Percentiles rank a stretch among this genome's conserved stretches.
Evolutionary conservation across 164 flowering plant genomes (phyloP).

Genomic region (Vitis rupestris): DNA sequence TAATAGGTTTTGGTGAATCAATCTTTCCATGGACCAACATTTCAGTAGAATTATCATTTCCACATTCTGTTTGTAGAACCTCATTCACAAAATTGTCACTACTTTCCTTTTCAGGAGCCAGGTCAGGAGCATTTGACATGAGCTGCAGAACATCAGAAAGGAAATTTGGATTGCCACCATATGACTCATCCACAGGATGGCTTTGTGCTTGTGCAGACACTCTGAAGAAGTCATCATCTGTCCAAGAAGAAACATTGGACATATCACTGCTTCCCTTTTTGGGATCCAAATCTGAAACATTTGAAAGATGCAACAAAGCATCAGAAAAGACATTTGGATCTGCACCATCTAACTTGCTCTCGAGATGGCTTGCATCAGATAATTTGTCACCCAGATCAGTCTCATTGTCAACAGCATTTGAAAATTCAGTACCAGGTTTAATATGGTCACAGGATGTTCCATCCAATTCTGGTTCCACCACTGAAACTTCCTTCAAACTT

Average conservation of each 20-base stretch:
- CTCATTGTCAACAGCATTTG: slow-evolving; percentile 15
- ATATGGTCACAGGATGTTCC: slow-evolving; percentile 18
- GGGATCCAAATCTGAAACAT: slow-evolving; percentile 1
- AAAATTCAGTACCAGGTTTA: slow-evolving; percentile 12
- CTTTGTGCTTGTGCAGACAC: slow-evolving; percentile 25
- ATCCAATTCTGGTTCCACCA: slow-evolving; percentile 19
- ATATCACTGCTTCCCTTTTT: background rate
- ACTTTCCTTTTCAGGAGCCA: slow-evolving; percentile 15
- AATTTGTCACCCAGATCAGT: slow-evolving; percentile 8
- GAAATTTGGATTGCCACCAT: slow-evolving; percentile 14
- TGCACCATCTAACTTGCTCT: slow-evolving; percentile 15
- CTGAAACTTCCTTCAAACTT: slow-evolving; percentile 13
- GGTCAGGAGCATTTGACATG: slow-evolving; percentile 10
- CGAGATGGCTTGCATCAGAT: background rate
- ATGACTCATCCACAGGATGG: slow-evolving; percentile 18
- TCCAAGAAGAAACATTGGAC: slow-evolving; percentile 16
- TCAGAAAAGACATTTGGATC: slow-evolving; percentile 17
- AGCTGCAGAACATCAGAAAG: slow-evolving; percentile 13
- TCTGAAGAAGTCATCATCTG: slow-evolving; percentile 10
- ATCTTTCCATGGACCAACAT: slow-evolving; percentile 9
- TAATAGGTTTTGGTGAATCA: slow-evolving; percentile 18
- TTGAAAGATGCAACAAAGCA: slow-evolving; percentile 9
- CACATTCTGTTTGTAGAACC: slow-evolving; percentile 15
- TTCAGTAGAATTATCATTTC: slow-evolving; percentile 16
- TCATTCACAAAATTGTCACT: slow-evolving; percentile 14